Conservation (phyloP, 2,329 filamentous ascomycete genomes). For the Claviceps purpurea region DNA sequence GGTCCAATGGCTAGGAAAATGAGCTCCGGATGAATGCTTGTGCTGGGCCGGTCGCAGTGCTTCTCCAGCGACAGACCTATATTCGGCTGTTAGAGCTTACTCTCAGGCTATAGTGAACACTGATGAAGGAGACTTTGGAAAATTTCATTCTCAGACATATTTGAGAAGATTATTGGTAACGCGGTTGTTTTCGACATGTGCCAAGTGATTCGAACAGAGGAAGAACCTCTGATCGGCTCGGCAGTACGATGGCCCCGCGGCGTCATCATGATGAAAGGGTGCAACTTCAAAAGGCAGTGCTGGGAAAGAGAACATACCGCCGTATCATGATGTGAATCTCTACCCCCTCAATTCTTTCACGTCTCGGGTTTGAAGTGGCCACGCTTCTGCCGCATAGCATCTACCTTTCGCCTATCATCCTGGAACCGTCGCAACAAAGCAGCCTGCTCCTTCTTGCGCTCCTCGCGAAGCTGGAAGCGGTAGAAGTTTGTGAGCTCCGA, state of each 20-base stretch:
- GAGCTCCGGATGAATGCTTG: background rate
- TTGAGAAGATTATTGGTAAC: conserved; percentile 52
- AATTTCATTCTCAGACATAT: conserved; percentile 33
- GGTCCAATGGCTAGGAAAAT: background rate
- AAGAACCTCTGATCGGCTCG: conserved; percentile 7
- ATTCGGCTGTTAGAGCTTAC: background rate
- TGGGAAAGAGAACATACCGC: background rate
- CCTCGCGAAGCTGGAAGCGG: conserved; percentile 68
- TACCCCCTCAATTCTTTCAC: conserved; percentile 12
- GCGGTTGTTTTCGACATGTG: conserved; percentile 50
- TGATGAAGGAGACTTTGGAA: background rate
- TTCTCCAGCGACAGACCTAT: background rate
- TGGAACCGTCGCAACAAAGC: conserved; percentile 60
- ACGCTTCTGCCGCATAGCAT: conserved; percentile 55
- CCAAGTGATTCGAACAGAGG: conserved; percentile 10
- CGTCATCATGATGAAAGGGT: conserved; percentile 31
- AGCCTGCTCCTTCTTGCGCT: conserved; percentile 60
- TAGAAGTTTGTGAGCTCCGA: conserved; percentile 63
- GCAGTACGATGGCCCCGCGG: conserved; percentile 37
- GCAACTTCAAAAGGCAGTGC: background rate
- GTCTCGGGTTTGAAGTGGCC: conserved; percentile 45
- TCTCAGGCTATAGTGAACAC: no score
- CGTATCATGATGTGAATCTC: background rate
- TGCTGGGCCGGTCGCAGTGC: background rate
- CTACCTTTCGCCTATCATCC: conserved; percentile 59